phyloP scores from a whole-genome alignment of 2,329 filamentous ascomycete genomes.

The Lachnellula subtilissima region DNA sequence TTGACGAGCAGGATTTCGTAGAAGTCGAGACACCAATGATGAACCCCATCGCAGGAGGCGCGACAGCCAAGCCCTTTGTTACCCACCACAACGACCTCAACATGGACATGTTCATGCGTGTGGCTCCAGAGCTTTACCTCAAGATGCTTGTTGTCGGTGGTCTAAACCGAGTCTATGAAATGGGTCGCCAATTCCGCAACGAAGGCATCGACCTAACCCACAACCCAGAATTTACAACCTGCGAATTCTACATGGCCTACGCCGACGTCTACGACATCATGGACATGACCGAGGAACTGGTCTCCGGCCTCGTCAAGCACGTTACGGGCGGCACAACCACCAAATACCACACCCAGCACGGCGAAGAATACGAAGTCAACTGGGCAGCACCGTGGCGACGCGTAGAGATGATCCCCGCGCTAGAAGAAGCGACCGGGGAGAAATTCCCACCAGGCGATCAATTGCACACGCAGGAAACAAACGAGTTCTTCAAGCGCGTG shows the following conservation, averaged over 20 bases:
- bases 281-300: constrained; percentile 86
- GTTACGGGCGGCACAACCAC: constrained; percentile 83
- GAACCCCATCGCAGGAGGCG: constrained; percentile 91
- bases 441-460: constrained; percentile 89
- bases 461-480: constrained; percentile 82
- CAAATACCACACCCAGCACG: constrained; percentile 78
- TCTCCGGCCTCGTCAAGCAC: constrained; percentile 83
- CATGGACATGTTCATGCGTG: constrained; percentile 90
- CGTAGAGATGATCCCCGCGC: constrained; percentile 90
- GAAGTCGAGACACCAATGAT: constrained; percentile 98
- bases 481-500: constrained; percentile 77
- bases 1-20: constrained; percentile 81
- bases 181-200: constrained; percentile 94
- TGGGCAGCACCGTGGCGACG: constrained; percentile 93
- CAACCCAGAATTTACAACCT: constrained; percentile 97
- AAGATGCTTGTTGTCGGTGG: constrained; percentile 95
- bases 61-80: constrained; percentile 89
- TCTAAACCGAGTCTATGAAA: constrained; percentile 89
- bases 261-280: constrained; percentile 89
- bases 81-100: constrained; percentile 96
- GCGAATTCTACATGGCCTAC: constrained; percentile 96
- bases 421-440: constrained; percentile 85
- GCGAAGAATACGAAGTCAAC: constrained; percentile 86
- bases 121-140: constrained; percentile 92
- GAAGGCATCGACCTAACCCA: constrained; percentile 89